phyloP scores from a whole-genome alignment of 2,329 filamentous ascomycete genomes.

The Aureobasidium sp. region DNA sequence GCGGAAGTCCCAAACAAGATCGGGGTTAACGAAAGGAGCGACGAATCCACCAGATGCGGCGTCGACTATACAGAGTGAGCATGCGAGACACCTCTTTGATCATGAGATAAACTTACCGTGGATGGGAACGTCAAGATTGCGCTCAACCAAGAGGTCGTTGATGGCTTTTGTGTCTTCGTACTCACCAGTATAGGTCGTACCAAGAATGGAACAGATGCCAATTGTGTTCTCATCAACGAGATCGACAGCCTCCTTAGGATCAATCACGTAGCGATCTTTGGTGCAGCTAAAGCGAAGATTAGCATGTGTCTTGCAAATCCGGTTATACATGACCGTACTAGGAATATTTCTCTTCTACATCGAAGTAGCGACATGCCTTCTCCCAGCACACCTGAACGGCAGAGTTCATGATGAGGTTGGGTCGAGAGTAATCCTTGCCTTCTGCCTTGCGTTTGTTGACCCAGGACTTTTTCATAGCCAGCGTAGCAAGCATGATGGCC shows the following conservation, averaged over 20 bases:
- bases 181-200: constrained; percentile 91
- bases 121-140: constrained; percentile 71
- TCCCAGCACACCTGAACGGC: constrained; percentile 98
- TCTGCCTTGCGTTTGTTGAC: constrained; percentile 75
- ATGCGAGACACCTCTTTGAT: background rate
- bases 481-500: constrained; percentile 71
- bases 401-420: constrained; percentile 93
- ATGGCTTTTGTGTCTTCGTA: constrained; percentile 91
- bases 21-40: constrained; percentile 79
- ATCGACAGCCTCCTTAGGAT: constrained; percentile 55
- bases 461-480: constrained; percentile 96
- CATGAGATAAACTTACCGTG: constrained; percentile 42
- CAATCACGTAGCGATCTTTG: constrained; percentile 55
- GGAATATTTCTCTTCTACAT: constrained; percentile 80
- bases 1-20: constrained; percentile 86
- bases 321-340: constrained; percentile 30
- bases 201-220: constrained; percentile 85
- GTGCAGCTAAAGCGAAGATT: constrained; percentile 41
- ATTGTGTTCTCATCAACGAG: constrained; percentile 67
- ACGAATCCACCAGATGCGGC: constrained; percentile 90
- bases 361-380: constrained; percentile 55
- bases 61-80: constrained; percentile 51
- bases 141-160: constrained; percentile 76
- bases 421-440: constrained; percentile 71
- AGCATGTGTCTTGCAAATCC: too few relatives aligned